Percentiles rank a stretch among this genome's conserved stretches.
These are phyloP conservation scores for Globisporangium nagaii DNA, from an alignment of 352 stramenopile genomes.

Conservation along the genomic window DNA sequence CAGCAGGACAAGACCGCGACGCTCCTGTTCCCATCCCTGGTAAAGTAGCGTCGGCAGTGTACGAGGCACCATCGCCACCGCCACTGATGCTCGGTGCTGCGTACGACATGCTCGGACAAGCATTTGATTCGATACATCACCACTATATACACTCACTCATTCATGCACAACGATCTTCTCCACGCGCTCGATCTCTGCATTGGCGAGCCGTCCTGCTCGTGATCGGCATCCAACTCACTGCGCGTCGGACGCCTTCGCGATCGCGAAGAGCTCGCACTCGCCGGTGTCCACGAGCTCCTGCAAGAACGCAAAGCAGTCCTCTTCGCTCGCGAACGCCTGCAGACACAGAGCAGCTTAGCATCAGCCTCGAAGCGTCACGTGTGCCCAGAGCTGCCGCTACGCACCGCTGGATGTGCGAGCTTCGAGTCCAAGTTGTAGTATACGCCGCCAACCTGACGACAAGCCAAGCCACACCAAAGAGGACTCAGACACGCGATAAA, in stretches of 20 bases:
- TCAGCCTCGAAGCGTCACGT: not conserved
- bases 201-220: no score
- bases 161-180: no score
- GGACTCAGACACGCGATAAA: no score
- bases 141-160: no score
- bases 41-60: not conserved
- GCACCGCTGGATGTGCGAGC: conserved; percentile 40
- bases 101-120: no score
- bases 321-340: conserved; percentile 44
- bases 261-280: conserved; percentile 62
- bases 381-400: not conserved
- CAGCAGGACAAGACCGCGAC: conserved; percentile 13
- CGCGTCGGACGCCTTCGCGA: conserved; percentile 2
- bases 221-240: no score
- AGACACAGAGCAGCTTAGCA: not conserved
- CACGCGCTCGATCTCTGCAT: no score
- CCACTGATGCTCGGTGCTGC: no score
- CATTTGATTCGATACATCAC: no score
- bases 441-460: conserved; percentile 33
- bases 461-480: no score
- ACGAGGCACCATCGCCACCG: no score
- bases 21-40: conserved; percentile 23
- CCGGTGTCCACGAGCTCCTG: conserved; percentile 63
- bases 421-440: conserved; percentile 83
- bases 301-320: conserved; percentile 44